Base-by-base conservation (phyloP, 805 yeast genomes). In the Candida manassasensis region DNA sequence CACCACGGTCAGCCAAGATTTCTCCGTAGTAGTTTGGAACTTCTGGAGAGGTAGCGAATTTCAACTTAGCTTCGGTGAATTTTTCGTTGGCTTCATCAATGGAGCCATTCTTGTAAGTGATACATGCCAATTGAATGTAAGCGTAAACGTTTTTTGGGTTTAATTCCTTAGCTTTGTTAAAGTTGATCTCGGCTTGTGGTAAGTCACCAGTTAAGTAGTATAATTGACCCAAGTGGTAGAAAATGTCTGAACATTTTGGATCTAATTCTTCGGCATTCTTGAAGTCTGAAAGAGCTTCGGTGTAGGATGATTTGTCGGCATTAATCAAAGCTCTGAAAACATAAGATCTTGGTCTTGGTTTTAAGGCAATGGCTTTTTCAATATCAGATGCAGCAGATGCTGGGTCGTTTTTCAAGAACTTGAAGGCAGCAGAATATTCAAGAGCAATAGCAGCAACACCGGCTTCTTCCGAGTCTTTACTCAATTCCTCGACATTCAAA, bases 1-100 rank as follows among this genome's bases (percentile, higher is more conserved):
- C 86, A 55, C 82, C 83, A 50, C 74, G 74, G 57, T 90, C 97
- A 43, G 85, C 80, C 52, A 90, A 72, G 34, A 90, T 81, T 68
- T 93, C 98, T 54, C 97, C 98, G 56, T 81, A 88, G 64, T 88
- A 93, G 69, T 87, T 89, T 67, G 93, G 95, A 49, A 88, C 83
- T 61, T 87, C 96, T 37, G 97, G 86, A 35, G 84, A 75, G 16
- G 89, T 75, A 48, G 96, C 89, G 76, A 86, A 86, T 58, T 73
- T 73, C 58, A 72, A 69, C 53, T 75, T 78, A 24, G 90, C 87
- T 41, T 73, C 79, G 42, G 74, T 71, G 63, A 87, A 87, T 40
- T 73, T 63, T 45, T 73, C 71, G 55, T 77, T 81, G 47, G 90
- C 79, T 34, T 71, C 76, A 24, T 66, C 71, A 36, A 69, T 58